Conservation (phyloP, 2,329 filamentous ascomycete species). For the Alternaria metachromatica region DNA sequence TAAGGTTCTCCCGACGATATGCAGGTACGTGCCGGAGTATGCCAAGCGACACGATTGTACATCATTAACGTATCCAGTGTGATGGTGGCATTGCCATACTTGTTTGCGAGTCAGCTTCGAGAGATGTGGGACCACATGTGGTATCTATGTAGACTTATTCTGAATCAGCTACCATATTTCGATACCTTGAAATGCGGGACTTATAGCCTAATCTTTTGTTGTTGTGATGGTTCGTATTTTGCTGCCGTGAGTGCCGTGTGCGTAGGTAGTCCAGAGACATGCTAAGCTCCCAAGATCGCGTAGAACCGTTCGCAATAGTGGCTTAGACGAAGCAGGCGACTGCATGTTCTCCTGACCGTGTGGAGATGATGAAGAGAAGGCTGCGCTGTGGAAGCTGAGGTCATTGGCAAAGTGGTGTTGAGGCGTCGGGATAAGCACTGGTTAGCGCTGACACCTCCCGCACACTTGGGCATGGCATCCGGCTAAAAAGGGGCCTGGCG, state of each 20-base stretch:
- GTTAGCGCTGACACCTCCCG: not conserved
- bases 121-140: not conserved
- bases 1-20: not conserved
- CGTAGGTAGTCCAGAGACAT: not conserved
- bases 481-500: slow-evolving; percentile 4
- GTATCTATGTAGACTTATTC: not conserved
- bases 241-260: not conserved
- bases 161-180: not conserved
- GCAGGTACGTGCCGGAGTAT: not conserved
- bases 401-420: not conserved
- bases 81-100: not conserved
- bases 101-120: not conserved
- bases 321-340: not conserved
- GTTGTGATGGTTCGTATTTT: not conserved
- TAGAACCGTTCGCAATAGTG: not conserved
- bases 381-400: not conserved
- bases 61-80: not conserved
- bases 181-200: not conserved
- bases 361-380: not conserved
- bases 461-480: not conserved
- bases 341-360: not conserved
- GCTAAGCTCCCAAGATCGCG: not conserved
- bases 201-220: not conserved
- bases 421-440: slow-evolving; percentile 5
- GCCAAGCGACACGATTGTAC: not conserved